Evolutionary conservation across 495 filamentous ascomycete species (phyloP).

Genomic region (Parachaetomium inaequale): DNA sequence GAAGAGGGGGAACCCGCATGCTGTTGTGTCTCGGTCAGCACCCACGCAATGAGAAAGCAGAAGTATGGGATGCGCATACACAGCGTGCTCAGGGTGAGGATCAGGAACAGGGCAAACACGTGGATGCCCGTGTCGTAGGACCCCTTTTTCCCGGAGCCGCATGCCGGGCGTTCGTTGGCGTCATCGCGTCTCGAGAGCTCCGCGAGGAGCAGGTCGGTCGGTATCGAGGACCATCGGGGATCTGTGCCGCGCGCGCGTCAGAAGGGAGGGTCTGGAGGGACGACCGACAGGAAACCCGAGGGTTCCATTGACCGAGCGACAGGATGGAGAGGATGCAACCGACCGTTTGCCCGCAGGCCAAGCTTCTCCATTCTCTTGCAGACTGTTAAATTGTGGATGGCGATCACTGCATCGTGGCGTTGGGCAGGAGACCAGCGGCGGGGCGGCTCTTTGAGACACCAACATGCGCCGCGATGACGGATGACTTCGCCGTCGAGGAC

Average conservation of each 20-base stretch:
- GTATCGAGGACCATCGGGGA: slow-evolving; percentile 45
- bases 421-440: background rate
- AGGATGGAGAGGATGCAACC: background rate
- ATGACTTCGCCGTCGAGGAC: background rate
- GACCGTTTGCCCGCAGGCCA: slow-evolving; percentile 17
- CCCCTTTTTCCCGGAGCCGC: slow-evolving; percentile 59
- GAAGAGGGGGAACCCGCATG: slow-evolving; percentile 59
- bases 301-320: too few species aligned
- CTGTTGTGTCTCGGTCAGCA: slow-evolving; percentile 31
- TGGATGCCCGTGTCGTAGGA: slow-evolving; percentile 65
- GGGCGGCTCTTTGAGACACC: slow-evolving; percentile 2
- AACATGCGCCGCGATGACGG: slow-evolving; percentile 5
- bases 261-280: background rate
- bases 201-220: slow-evolving; percentile 49
- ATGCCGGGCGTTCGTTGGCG: slow-evolving; percentile 48
- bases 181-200: slow-evolving; percentile 48
- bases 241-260: slow-evolving; percentile 18
- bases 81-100: slow-evolving; percentile 66
- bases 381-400: background rate
- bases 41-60: slow-evolving; percentile 15
- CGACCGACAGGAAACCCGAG: background rate
- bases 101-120: slow-evolving; percentile 73
- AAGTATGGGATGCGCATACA: slow-evolving; percentile 46
- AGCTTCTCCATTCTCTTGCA: slow-evolving; percentile 21
- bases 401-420: slow-evolving; percentile 14